Conservation (phyloP, 192 early-diverging fungal genomes). For the Backusella sp. region DNA sequence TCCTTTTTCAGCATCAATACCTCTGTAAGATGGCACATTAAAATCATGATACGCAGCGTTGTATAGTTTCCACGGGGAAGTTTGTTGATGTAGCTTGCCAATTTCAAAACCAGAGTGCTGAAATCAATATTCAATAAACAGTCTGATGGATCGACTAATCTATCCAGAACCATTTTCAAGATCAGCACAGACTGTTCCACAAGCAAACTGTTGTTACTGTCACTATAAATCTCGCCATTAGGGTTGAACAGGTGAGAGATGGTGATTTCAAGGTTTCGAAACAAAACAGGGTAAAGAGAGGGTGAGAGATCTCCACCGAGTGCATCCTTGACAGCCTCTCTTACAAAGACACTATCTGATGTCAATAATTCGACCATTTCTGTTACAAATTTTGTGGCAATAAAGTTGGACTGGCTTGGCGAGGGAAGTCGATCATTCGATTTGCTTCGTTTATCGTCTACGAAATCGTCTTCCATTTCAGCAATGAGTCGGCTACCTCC, state of each 20-base stretch:
- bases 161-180: conserved; percentile 64
- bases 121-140: conserved; percentile 61
- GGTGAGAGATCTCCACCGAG: conserved; percentile 71
- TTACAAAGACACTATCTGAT: conserved; percentile 67
- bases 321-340: conserved; percentile 74
- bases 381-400: conserved; percentile 66
- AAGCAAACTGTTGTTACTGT: conserved; percentile 55
- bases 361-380: conserved; percentile 73
- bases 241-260: conserved; percentile 60
- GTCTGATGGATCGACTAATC: conserved; percentile 50
- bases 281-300: conserved; percentile 60
- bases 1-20: conserved; percentile 69
- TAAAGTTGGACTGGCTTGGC: conserved; percentile 17
- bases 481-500: conserved; percentile 57
- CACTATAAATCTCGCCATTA: conserved; percentile 52
- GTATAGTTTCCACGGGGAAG: conserved; percentile 44
- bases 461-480: conserved; percentile 1
- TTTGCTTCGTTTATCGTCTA: neutral
- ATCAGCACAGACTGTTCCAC: conserved; percentile 69
- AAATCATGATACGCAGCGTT: conserved; percentile 63
- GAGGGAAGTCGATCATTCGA: neutral
- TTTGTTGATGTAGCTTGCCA: conserved; percentile 66
- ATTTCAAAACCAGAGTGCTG: conserved; percentile 55
- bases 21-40: conserved; percentile 73
- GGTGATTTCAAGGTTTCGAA: conserved; percentile 52